Conservation (phyloP, 306 rosid species). For the Echinosophora koreensis region DNA sequence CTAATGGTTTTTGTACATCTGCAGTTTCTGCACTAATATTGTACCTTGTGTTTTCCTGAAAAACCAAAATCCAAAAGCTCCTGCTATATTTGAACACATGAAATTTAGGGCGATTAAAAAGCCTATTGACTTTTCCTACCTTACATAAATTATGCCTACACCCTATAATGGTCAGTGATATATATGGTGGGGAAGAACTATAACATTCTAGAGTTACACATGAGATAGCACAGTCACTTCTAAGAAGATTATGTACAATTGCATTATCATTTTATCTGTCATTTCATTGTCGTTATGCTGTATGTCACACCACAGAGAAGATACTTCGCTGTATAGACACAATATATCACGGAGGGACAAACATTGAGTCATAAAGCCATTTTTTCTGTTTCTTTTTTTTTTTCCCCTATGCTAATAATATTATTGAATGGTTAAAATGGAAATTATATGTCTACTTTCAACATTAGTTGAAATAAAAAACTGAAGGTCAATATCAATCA, state of each 20-base stretch:
- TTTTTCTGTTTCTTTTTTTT: slow-evolving; percentile 36
- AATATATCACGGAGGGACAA: slow-evolving; percentile 46
- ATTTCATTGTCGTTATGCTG: slow-evolving; percentile 5
- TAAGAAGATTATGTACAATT: not conserved
- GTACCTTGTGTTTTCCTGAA: slow-evolving; percentile 34
- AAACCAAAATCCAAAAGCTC: slow-evolving; percentile 4
- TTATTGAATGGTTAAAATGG: slow-evolving; percentile 9
- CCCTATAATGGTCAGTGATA: slow-evolving; percentile 15
- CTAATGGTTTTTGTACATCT: slow-evolving; percentile 31
- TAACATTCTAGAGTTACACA: slow-evolving; percentile 18
- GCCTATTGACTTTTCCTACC: slow-evolving; percentile 5
- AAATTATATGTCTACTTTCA: not conserved
- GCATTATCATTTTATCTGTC: slow-evolving; percentile 30
- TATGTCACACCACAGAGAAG: slow-evolving; percentile 24
- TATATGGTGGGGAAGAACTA: slow-evolving; percentile 23
- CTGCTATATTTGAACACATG: slow-evolving; percentile 9
- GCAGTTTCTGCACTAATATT: slow-evolving; percentile 25
- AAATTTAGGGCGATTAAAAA: not conserved
- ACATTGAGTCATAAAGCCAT: slow-evolving; percentile 41
- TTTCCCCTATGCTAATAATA: not conserved
- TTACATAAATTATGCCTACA: not conserved
- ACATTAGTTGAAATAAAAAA: slow-evolving; percentile 4
- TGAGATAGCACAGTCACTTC: slow-evolving; percentile 37
- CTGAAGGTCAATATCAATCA: not conserved
- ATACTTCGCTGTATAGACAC: slow-evolving; percentile 32